Conservation (phyloP, 2,329 filamentous ascomycete species). For the Fusarium burgessii region DNA sequence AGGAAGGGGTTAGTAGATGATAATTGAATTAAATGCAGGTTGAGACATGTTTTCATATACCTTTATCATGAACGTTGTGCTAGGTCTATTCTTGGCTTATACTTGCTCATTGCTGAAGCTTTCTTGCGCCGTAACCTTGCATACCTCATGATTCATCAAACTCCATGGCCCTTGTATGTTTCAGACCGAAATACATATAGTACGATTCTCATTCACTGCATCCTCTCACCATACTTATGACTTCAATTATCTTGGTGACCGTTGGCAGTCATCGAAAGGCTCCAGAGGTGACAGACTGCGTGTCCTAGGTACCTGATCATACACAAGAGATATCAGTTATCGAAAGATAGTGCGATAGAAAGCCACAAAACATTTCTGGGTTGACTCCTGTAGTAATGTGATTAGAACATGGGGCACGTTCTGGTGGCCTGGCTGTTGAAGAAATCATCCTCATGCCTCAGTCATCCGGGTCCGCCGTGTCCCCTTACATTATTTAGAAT, state of each 20-base stretch:
- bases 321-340: no score
- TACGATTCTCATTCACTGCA: no score
- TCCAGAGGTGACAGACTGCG: neutral
- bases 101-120: neutral
- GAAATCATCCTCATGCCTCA: neutral
- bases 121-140: fast-evolving
- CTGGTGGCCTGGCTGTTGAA: no score
- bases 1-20: neutral
- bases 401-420: neutral
- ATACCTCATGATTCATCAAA: neutral
- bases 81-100: neutral
- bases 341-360: fast-evolving
- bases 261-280: no score
- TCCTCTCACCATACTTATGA: no score
- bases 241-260: no score
- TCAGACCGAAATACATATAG: no score
- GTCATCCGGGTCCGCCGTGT: no score
- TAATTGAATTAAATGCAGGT: fast-evolving
- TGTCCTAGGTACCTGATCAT: no score
- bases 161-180: no score
- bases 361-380: fast-evolving
- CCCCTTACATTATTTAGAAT: no score
- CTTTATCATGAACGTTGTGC: fast-evolving
- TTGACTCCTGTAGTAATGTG: no score
- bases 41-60: fast-evolving